Conservation (phyloP, 306 rosid species). For the Prunus persica region DNA sequence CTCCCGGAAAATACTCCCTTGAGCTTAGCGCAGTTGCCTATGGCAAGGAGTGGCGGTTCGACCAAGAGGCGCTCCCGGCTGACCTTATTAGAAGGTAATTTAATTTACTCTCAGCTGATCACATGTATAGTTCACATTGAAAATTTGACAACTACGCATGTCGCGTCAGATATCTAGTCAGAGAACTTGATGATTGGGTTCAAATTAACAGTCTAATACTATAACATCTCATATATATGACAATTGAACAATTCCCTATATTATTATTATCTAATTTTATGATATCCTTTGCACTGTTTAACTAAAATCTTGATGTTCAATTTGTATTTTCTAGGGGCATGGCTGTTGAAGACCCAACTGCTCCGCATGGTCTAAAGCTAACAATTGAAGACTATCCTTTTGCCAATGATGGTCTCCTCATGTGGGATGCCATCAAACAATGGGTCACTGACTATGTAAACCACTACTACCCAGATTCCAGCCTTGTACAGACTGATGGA, state of each 20-base stretch:
- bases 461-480: slow-evolving; percentile 44
- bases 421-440: slow-evolving; percentile 60
- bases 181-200: too few relatives aligned
- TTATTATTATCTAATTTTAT: background rate
- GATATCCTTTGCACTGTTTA: background rate
- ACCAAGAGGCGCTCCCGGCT: slow-evolving; percentile 61
- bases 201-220: too few relatives aligned
- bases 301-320: background rate
- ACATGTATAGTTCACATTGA: background rate
- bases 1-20: slow-evolving; percentile 48
- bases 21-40: slow-evolving; percentile 60
- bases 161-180: too few relatives aligned
- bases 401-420: slow-evolving; percentile 66
- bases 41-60: slow-evolving; percentile 62
- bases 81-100: slow-evolving; percentile 68
- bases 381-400: slow-evolving; percentile 67
- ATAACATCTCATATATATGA: background rate
- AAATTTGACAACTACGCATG: background rate
- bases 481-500: slow-evolving; percentile 35
- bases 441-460: slow-evolving; percentile 71
- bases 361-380: slow-evolving; percentile 67
- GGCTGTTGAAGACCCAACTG: slow-evolving; percentile 63
- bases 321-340: slow-evolving; percentile 42
- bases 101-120: background rate
- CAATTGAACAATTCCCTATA: background rate